Evolutionary conservation across 805 yeast genomes (phyloP), one percentile per base, ranked within the genome.

Genomic region (Saturnispora mendoncae): DNA sequence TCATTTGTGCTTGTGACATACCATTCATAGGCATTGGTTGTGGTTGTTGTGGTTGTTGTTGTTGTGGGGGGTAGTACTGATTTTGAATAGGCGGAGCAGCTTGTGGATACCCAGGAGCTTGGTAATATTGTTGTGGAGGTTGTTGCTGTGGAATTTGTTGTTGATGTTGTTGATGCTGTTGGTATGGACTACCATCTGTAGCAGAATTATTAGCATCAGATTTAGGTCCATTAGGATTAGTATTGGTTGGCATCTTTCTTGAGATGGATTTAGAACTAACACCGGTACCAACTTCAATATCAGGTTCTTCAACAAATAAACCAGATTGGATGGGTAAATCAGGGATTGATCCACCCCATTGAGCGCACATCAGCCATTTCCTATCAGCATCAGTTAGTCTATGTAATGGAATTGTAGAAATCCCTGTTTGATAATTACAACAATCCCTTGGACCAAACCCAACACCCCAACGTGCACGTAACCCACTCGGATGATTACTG

Each of bases 361-460:
- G 90, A 3, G 97, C 96, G 44, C 72, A 67, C 27, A 76, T 82
- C 10, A 85, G 75, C 98, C 98, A 92, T 47, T 81, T 69, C 55
- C 71, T 76, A 61, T 92, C 98, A 17, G 97, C 95, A 45, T 92
- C 98, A 0, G 98, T 92, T 51, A 92, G 71, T 53, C 96, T 75
- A 45, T 74, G 75, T 38, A 92, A 65, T 13, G 97, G 96, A 46
- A 92, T 86, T 28, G 87, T 74, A 46, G 95, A 82, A 29, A 80
- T 71, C 47, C 98, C 98, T 44, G 80, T 80, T 56, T 80, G 88
- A 62, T 92, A 92, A 62, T 92, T 94, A 60, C 95, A 85, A 67
- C 97, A 90, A 61, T 92, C 97, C 67, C 98, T 78, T 41, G 98
- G 98, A 4, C 98, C 98, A 56, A 84, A 92, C 1, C 98, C 98